These are phyloP conservation scores for Takashimella koratensis DNA, from an alignment of 1,284 basidiomycete genomes.

Conservation along the genomic window DNA sequence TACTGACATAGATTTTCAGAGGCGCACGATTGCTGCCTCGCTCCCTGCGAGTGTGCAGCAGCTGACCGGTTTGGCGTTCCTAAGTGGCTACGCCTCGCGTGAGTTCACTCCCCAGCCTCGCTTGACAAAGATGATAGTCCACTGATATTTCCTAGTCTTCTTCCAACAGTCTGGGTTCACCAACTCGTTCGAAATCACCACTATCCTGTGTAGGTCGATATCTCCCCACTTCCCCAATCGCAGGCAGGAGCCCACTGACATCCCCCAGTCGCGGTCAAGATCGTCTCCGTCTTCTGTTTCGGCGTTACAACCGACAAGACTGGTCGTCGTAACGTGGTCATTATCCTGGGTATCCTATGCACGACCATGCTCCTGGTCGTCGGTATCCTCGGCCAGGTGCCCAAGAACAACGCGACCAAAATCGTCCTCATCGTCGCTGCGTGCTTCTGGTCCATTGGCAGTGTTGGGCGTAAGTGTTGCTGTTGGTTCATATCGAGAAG, in stretches of 20 bases:
- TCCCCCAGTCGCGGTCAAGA: slow-evolving; percentile 17
- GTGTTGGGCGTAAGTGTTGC: slow-evolving; percentile 9
- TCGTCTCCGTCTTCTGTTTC: slow-evolving; percentile 17
- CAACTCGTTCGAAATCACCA: slow-evolving; percentile 21
- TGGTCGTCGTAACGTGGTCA: slow-evolving; percentile 20
- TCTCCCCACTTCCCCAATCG: background rate
- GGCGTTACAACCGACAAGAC: slow-evolving; percentile 20
- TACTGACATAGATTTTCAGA: too few species aligned
- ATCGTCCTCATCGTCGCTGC: slow-evolving; percentile 17
- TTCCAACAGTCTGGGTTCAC: slow-evolving; percentile 22
- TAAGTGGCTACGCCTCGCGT: slow-evolving; percentile 18
- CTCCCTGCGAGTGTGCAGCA: slow-evolving; percentile 21
- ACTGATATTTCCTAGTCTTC: slow-evolving; percentile 10
- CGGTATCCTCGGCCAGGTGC: slow-evolving; percentile 22
- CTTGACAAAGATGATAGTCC: background rate
- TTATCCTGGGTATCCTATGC: slow-evolving; percentile 9
- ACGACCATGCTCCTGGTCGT: slow-evolving; percentile 15
- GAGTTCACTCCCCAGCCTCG: background rate
- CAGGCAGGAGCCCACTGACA: background rate
- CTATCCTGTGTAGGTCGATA: slow-evolving; percentile 12
- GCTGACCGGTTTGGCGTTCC: slow-evolving; percentile 21
- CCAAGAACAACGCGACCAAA: slow-evolving; percentile 11
- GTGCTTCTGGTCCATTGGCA: slow-evolving; percentile 17
- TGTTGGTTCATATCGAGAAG: too few species aligned
- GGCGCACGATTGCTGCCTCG: slow-evolving; percentile 19